Percentiles rank a stretch among this genome's conserved stretches.
phyloP scores from a whole-genome alignment of 257 asterid species.

The Catharanthus roseus region DNA sequence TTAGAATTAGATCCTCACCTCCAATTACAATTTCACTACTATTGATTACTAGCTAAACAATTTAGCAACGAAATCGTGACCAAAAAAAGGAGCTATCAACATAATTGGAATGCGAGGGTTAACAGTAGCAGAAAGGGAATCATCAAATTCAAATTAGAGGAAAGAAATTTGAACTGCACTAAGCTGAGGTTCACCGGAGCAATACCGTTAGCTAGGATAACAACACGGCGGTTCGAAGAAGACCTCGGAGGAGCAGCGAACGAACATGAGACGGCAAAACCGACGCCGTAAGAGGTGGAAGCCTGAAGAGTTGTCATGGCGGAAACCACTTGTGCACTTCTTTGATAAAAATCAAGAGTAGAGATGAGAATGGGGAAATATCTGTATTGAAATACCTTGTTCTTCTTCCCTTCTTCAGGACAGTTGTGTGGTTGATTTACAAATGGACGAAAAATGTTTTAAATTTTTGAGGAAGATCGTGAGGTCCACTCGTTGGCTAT shows the following conservation, averaged over 20 bases:
- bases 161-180: not conserved
- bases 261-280: slow-evolving; percentile 51
- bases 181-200: no score
- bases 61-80: no score
- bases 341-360: not conserved
- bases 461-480: slow-evolving; percentile 16
- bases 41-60: not conserved
- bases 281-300: slow-evolving; percentile 66
- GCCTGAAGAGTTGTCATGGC: slow-evolving; percentile 82
- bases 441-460: not conserved
- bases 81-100: not conserved
- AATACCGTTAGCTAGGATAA: slow-evolving; percentile 52
- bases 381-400: not conserved
- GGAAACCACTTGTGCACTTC: slow-evolving; percentile 10
- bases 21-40: not conserved
- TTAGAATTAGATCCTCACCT: not conserved
- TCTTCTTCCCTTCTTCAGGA: not conserved
- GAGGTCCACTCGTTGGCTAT: slow-evolving; percentile 54
- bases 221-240: slow-evolving; percentile 36
- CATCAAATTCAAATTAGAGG: not conserved
- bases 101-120: not conserved
- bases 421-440: slow-evolving; percentile 9
- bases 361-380: not conserved
- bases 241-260: slow-evolving; percentile 34
- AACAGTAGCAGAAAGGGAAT: not conserved